phyloP scores from a whole-genome alignment of 345 rosid species.

The Nephelium lappaceum region DNA sequence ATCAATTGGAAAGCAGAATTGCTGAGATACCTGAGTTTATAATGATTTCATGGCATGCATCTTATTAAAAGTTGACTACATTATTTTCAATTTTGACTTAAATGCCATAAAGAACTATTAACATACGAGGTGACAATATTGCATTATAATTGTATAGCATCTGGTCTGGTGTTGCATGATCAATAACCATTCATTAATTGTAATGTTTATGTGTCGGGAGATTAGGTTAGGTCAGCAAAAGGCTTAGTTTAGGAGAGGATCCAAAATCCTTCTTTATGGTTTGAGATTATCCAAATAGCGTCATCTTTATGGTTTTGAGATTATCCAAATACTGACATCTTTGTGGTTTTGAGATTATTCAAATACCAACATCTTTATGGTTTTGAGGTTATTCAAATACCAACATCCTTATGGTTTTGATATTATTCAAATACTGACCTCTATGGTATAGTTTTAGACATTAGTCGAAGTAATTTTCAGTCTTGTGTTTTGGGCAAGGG shows the following conservation, averaged over 20 bases:
- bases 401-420: too few species aligned
- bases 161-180: background rate
- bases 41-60: background rate
- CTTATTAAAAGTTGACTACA: background rate
- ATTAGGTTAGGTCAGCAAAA: too few species aligned
- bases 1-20: background rate
- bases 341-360: background rate
- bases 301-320: background rate
- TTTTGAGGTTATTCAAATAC: background rate
- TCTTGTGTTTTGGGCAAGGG: background rate
- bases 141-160: background rate
- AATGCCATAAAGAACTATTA: background rate
- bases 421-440: background rate
- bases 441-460: background rate
- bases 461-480: background rate
- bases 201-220: too few species aligned
- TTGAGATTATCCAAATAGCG: background rate
- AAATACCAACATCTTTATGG: too few species aligned
- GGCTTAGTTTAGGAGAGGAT: too few species aligned
- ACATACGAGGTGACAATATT: background rate
- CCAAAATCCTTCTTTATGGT: too few species aligned
- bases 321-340: too few species aligned
- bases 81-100: background rate
- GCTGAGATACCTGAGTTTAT: background rate
- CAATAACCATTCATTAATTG: too few species aligned